phyloP scores from a whole-genome alignment of 148 eudicot genomes.

The Polygonum maritimum region DNA sequence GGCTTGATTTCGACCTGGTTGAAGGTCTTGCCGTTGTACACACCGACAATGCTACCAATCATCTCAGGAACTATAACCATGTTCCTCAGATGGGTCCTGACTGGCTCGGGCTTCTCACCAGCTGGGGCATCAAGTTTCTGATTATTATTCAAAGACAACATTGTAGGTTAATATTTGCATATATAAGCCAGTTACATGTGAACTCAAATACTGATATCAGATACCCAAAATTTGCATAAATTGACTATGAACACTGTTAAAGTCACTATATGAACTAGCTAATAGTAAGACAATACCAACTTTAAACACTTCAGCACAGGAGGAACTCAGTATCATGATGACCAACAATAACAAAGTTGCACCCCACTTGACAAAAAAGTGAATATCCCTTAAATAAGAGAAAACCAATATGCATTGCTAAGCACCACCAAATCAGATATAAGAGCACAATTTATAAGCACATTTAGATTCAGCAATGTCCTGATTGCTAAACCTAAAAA shows the following conservation, averaged over 20 bases:
- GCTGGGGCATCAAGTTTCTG: conserved; percentile 56
- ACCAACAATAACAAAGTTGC: no score
- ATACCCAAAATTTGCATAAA: background rate
- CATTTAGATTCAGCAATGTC: background rate
- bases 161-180: background rate
- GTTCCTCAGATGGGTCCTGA: conserved; percentile 41
- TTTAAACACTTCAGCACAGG: background rate
- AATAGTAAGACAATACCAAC: background rate
- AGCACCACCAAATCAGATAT: background rate
- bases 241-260: background rate
- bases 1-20: conserved; percentile 52
- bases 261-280: no score
- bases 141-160: background rate
- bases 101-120: conserved; percentile 52
- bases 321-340: background rate
- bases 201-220: background rate
- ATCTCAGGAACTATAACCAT: conserved; percentile 73
- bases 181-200: background rate
- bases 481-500: background rate
- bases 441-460: background rate
- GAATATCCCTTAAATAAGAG: background rate
- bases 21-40: conserved; percentile 54
- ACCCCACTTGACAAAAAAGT: no score
- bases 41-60: conserved; percentile 51
- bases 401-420: background rate